These are phyloP conservation scores for Yamadazyma pseudoaaseri DNA, from an alignment of 1,139 yeast genomes.

Conservation along the genomic window DNA sequence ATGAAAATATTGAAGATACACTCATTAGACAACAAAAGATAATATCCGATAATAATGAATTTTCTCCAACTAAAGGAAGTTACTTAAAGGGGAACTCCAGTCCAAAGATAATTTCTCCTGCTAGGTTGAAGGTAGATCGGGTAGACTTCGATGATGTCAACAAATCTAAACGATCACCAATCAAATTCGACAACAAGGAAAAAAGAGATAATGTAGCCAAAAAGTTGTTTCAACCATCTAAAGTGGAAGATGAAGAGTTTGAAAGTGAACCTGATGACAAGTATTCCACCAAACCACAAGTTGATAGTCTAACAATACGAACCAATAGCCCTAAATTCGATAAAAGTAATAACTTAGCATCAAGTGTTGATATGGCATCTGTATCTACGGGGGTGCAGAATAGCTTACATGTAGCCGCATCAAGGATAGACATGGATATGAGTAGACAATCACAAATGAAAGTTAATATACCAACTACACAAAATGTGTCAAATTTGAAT, in stretches of 20 bases:
- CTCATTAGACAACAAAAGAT: slow-evolving; percentile 18
- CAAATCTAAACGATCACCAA: not conserved
- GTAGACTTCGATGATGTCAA: slow-evolving; percentile 3
- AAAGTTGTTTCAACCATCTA: slow-evolving; percentile 2
- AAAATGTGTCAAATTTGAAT: slow-evolving; percentile 3
- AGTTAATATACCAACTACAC: slow-evolving; percentile 1
- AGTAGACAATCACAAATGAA: slow-evolving; percentile 2
- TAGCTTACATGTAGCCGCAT: slow-evolving; percentile 17
- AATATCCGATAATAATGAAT: slow-evolving; percentile 23
- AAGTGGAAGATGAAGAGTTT: slow-evolving; percentile 5
- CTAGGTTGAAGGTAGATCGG: slow-evolving; percentile 3
- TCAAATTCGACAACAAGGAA: not conserved
- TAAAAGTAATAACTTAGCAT: slow-evolving; percentile 11
- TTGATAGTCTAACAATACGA: slow-evolving; percentile 8
- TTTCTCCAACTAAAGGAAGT: slow-evolving; percentile 16
- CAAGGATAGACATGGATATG: slow-evolving; percentile 13
- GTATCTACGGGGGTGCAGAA: slow-evolving; percentile 14
- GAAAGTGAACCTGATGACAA: slow-evolving; percentile 9
- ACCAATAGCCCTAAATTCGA: slow-evolving; percentile 9
- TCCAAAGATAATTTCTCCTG: not conserved
- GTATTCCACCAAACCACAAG: slow-evolving; percentile 8
- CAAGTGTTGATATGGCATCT: slow-evolving; percentile 18
- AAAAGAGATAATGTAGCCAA: slow-evolving; percentile 3
- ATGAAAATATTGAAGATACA: slow-evolving; percentile 10
- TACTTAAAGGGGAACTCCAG: slow-evolving; percentile 6